Percentiles rank a stretch among this genome's conserved stretches.
phyloP scores from a whole-genome alignment of 345 rosid species.

The Crucihimalaya himalaica region DNA sequence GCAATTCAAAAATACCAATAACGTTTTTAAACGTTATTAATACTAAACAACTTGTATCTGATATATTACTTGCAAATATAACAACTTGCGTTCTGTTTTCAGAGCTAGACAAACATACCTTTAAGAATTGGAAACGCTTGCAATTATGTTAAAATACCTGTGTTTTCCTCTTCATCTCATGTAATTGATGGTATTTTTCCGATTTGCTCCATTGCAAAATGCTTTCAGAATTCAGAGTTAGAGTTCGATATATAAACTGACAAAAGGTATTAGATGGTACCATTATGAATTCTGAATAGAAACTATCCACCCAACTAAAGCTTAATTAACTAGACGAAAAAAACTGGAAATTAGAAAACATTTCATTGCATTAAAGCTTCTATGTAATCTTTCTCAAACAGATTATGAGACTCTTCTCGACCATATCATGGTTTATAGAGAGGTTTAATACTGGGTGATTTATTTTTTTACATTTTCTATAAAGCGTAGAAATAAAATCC shows the following conservation, averaged over 20 bases:
- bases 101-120: no score
- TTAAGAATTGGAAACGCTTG: not conserved
- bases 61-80: not conserved
- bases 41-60: not conserved
- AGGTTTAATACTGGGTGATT: not conserved
- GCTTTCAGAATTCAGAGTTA: not conserved
- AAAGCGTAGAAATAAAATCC: not conserved
- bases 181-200: not conserved
- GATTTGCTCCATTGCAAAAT: not conserved
- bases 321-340: not conserved
- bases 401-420: not conserved
- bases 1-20: not conserved
- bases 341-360: not conserved
- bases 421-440: not conserved
- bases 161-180: not conserved
- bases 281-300: not conserved
- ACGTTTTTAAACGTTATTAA: not conserved
- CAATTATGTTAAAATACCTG: not conserved
- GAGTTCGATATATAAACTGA: not conserved
- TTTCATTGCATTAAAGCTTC: not conserved
- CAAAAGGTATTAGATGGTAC: not conserved
- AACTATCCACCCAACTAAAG: not conserved
- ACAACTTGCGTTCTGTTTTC: not conserved
- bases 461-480: not conserved
- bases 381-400: not conserved